Evolutionary conservation across 306 rosid genomes (phyloP).

Genomic region (Comarum palustre): DNA sequence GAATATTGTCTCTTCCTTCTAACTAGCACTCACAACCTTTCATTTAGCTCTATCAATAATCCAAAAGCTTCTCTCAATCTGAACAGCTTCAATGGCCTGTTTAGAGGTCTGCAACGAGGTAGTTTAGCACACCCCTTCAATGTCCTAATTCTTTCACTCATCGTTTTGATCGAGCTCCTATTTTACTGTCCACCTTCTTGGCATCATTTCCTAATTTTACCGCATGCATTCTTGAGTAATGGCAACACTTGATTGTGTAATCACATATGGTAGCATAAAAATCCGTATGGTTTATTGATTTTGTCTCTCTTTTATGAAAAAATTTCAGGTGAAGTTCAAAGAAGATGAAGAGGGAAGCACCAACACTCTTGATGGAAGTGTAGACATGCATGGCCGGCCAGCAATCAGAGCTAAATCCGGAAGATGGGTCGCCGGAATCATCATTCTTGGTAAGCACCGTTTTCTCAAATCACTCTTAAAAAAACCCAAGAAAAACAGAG

Average conservation of each 20-base stretch:
- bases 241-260: background rate
- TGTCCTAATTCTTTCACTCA: slow-evolving; percentile 1
- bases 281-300: background rate
- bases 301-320: background rate
- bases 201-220: background rate
- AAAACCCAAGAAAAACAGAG: background rate
- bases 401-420: slow-evolving; percentile 85
- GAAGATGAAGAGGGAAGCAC: slow-evolving; percentile 49
- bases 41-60: slow-evolving; percentile 1
- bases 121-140: slow-evolving; percentile 1
- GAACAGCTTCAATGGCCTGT: slow-evolving; percentile 50
- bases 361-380: slow-evolving; percentile 72
- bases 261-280: background rate
- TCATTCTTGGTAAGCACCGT: slow-evolving; percentile 73
- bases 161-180: background rate
- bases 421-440: slow-evolving; percentile 81
- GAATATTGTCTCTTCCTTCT: slow-evolving; percentile 14
- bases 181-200: background rate
- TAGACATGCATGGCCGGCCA: slow-evolving; percentile 73
- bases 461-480: background rate
- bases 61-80: background rate
- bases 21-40: slow-evolving; percentile 28
- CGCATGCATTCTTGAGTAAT: slow-evolving; percentile 6
- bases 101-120: slow-evolving; percentile 51
- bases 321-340: slow-evolving; percentile 40